Base-by-base conservation (phyloP, 1,284 basidiomycete genomes). In the Athelia psychrophila region DNA sequence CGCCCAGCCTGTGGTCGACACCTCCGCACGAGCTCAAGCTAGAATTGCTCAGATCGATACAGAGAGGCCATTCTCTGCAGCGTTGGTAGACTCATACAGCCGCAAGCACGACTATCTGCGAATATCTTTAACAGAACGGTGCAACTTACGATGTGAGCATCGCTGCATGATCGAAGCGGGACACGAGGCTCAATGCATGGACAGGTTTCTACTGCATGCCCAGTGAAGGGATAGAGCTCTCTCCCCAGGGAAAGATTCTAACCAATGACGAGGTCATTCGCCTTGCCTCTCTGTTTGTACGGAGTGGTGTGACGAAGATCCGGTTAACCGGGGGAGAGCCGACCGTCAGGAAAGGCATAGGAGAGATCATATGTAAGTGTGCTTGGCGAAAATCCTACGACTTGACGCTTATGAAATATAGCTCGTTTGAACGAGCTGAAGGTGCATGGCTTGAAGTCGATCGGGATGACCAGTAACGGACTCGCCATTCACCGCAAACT, bases 121-220 rank as follows among this genome's bases (percentile, higher is more conserved):
- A 45, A 91, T 94, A 54, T 93, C 90, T 2, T 72, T 95, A 40
- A 94, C 93, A 0, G 93, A 95, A 67, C 76, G 83, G 53, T 95
- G 93, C 68, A 95, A 95, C 69, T 72, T 95, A 50, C 79, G 93
- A 69, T 95, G 93, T 88, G 59, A 52, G 80, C 33, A 10, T 55
- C 25, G 33, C 36, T 38, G 20, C 24, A 44, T 19, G 12, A 24
- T 32, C 13, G 19, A 23, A 38, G 30, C 60, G 36, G 35, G 24
- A 16, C 51, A 46, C 18, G 44, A 50, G 38, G 32, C 47, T 19
- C 48, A 54, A 51, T 47, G 36, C 57, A 16, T 42, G 38, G 38
- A 6, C 16, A 91, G 90, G 90, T 61, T 90, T 91, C 61, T 95
- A 95, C 64, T 95, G 93, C 63, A 95, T 95, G 93, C 93, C 92